Evolutionary conservation across 345 rosid genomes (phyloP).

Genomic region (Brassica nigra): DNA sequence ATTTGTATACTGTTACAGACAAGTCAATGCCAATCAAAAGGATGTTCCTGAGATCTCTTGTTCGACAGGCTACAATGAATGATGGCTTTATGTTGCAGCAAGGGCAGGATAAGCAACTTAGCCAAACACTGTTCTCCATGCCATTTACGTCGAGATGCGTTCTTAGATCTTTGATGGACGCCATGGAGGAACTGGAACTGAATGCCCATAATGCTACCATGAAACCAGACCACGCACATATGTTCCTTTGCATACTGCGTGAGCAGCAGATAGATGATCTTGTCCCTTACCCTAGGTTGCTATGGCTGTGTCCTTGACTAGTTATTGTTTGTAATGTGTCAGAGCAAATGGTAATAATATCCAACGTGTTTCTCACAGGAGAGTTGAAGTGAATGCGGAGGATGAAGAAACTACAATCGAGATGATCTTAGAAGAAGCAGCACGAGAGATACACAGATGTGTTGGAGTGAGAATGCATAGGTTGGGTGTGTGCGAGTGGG

Average conservation of each 20-base stretch:
- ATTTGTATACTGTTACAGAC: conserved; percentile 81
- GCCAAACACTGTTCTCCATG: conserved; percentile 48
- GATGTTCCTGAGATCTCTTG: conserved; percentile 96
- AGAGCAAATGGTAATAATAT: conserved; percentile 29
- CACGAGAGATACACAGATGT: conserved; percentile 71
- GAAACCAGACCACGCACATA: conserved; percentile 87
- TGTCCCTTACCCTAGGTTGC: conserved; percentile 80
- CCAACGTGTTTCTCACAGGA: conserved; percentile 55
- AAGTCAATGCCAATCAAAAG: conserved; percentile 77
- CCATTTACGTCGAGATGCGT: conserved; percentile 83
- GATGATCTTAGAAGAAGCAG: conserved; percentile 73
- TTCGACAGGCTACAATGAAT: conserved; percentile 77
- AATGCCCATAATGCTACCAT: conserved; percentile 78
- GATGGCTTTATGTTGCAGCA: conserved; percentile 65
- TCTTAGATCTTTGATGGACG: conserved; percentile 81
- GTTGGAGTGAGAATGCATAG: conserved; percentile 92
- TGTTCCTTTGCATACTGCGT: conserved; percentile 89
- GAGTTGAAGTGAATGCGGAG: conserved; percentile 65
- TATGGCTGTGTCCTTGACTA: conserved; percentile 15
- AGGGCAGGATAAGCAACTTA: conserved; percentile 54
- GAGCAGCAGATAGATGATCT: conserved; percentile 93
- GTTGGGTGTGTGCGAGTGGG: conserved; percentile 96
- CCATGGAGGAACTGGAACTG: conserved; percentile 98
- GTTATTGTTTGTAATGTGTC: conserved; percentile 16
- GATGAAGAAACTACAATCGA: conserved; percentile 77